Base-by-base conservation (phyloP, 768 basidiomycete genomes). In the Galerina marginata region DNA sequence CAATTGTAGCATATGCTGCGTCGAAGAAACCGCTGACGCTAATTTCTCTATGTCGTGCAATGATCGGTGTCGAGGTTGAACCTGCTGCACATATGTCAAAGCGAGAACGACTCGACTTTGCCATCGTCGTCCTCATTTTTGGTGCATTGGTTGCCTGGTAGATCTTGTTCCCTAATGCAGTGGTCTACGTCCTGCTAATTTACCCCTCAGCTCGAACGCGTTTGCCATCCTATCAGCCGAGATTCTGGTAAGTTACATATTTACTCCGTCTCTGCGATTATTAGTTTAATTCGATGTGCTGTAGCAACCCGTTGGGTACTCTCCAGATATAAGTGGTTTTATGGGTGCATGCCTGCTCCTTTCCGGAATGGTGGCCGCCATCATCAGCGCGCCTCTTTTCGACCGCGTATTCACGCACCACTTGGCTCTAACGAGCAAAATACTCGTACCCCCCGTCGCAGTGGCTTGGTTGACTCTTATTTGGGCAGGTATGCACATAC, bases 381-480 rank as follows among this genome's bases (percentile, higher is more conserved):
- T 87, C 33, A 66, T 87, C 50, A 83, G 88, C 0, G 86, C 92
- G 0, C 93, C 93, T 0, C 72, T 93, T 3, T 89, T 93, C 67
- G 93, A 94, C 67, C 86, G 92, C 16, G 85, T 93, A n/a, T 85
- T 95, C 61, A 93, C 90, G 9, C 83, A 88, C 63, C 85, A 85
- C 60, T 79, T 93, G 40, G 90, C 86, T 0, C 62, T 84, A 10
- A 84, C 87, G 2, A 65, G 81, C 55, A 91, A 89, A 56, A 59
- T 85, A 0, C 67, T 91, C 9, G 80, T 87, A 14, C 92, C 92
- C 1, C 69, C 88, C 45, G 76, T 90, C 5, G 87, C 81, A 14
- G 78, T 66, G 1, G 79, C 80, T 23, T 94, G 92, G 91, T 71
- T 94, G 12, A 84, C 86, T 4, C 74, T 94, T 15, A 88, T 95